Evolutionary conservation across 306 rosid genomes (phyloP).

Genomic region (Pyrus communis): DNA sequence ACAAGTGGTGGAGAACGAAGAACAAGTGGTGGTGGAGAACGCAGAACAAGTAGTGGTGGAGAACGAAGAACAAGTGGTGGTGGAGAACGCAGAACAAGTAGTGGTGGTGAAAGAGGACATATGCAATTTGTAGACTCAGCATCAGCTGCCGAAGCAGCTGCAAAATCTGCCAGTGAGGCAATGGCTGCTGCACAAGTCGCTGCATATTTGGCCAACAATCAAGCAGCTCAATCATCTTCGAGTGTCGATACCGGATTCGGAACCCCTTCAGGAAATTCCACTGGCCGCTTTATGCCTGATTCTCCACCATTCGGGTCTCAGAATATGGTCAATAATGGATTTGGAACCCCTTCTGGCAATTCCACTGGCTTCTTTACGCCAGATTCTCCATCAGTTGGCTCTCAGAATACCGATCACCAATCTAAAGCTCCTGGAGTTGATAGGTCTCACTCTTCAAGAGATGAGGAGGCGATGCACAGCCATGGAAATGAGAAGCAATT

Average conservation of each 20-base stretch:
- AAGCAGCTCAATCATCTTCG: conserved; percentile 20
- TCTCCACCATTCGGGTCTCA: conserved; percentile 3
- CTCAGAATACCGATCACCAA: conserved; percentile 23
- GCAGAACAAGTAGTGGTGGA: conserved; percentile 14
- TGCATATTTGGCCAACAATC: conserved; percentile 66
- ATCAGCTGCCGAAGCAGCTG: conserved; percentile 89
- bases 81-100: conserved; percentile 14
- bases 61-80: background rate
- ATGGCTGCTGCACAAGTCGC: conserved; percentile 94
- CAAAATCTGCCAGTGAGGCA: conserved; percentile 77
- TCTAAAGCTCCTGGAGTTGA: conserved; percentile 33
- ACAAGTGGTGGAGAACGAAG: background rate
- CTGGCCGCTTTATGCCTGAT: conserved; percentile 17
- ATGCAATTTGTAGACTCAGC: conserved; percentile 46
- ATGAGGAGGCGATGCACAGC: conserved; percentile 22
- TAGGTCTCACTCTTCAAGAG: conserved; percentile 27
- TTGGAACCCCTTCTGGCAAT: conserved; percentile 12
- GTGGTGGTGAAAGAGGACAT: conserved; percentile 26
- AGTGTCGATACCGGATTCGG: conserved; percentile 12
- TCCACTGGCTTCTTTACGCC: conserved; percentile 15
- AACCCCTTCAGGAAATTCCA: conserved; percentile 11
- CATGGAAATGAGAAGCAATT: conserved; percentile 18
- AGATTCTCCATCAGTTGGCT: conserved; percentile 17
- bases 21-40: conserved; percentile 2
- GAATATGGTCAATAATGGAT: conserved; percentile 1